These are phyloP conservation scores for Groenewaldozyma auringiensis DNA, from an alignment of 1,139 yeast species.

Conservation along the genomic window DNA sequence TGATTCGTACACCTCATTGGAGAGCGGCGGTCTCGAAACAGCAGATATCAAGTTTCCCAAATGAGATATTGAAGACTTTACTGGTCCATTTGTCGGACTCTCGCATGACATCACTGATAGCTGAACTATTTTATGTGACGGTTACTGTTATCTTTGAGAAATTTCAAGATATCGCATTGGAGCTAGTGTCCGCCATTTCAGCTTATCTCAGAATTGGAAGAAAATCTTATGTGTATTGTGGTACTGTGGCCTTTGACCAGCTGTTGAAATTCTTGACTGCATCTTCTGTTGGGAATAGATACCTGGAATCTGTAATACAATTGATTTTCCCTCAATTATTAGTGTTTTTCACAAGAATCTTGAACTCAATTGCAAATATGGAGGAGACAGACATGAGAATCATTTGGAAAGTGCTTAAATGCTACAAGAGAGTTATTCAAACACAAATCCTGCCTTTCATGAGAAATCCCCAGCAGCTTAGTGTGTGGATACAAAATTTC, in stretches of 20 bases:
- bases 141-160: neutral
- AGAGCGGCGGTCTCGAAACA: neutral
- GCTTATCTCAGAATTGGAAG: neutral
- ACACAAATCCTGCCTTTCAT: neutral
- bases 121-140: neutral
- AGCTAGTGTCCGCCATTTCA: neutral
- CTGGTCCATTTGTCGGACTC: neutral
- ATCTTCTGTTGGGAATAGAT: neutral
- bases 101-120: neutral
- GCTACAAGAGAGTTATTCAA: neutral
- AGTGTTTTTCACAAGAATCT: neutral
- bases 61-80: neutral
- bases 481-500: neutral
- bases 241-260: neutral
- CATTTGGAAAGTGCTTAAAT: slow-evolving; percentile 1
- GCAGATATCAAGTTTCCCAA: neutral
- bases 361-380: neutral
- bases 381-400: neutral
- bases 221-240: neutral
- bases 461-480: neutral
- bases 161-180: neutral
- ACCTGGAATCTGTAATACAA: neutral
- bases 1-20: neutral
- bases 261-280: neutral
- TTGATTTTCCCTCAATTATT: neutral